Base-by-base conservation (phyloP, 768 basidiomycete genomes). In the Artomyces pyxidatus region DNA sequence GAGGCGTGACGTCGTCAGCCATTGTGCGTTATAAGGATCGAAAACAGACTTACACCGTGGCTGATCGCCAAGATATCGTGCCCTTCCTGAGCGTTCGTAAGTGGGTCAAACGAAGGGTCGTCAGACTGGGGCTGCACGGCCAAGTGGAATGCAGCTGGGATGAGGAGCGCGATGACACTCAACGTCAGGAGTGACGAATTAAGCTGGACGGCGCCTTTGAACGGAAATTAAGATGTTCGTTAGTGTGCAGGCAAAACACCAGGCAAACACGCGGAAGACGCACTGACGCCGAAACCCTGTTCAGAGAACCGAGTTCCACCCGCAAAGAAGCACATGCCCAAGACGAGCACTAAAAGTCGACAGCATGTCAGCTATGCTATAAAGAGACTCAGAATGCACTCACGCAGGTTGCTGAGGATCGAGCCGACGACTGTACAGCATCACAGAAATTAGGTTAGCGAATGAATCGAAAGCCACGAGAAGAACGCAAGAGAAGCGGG, bases 291-390 rank as follows among this genome's bases (percentile, higher is more conserved):
- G 58, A 89, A 87, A 1, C 82, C 87, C 66, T 90, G 88, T 56
- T 89, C 83, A 17, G 83, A 84, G 59, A 79, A 90, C 56, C 77
- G 77, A 44, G 81, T 67, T 17, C 88, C 88, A 48, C 88, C 88
- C 19, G 85, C 87, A 56, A 91, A 90, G 68, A 91, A 91, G 59
- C 88, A 90, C 89, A 92, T 89, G 42, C 89, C 89, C 26, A 91
- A 73, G 16, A 92, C 81, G 43, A 93, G 73, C 28, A 90, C 84
- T 86, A 43, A 14, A 19, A 14, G 44, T 45, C 37, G 21, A 10
- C 50, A 19, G 51, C 55, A 57, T 39, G 25, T n/a, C 45, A 30
- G 30, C 14, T 37, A 47, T 21, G 25, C 11, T 5, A 14, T 9
- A 11, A n/a, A 25, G 30, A 29, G 38, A 45, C 14, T 2, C 28